Base-by-base conservation (phyloP, 768 basidiomycete genomes). In the Tephrocybe sp. region DNA sequence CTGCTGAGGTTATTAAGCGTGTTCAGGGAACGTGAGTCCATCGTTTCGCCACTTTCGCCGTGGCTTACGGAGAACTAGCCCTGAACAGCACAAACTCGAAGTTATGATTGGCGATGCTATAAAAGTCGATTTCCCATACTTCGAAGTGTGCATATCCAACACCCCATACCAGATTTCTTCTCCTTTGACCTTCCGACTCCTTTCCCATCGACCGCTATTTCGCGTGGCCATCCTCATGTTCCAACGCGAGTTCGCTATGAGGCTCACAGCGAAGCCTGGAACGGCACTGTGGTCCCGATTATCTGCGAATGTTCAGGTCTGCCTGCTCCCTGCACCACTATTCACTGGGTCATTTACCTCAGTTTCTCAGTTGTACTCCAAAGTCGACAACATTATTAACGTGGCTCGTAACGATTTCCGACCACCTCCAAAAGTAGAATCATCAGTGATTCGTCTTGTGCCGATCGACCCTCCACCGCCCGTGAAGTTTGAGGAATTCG, bases 151-250 rank as follows among this genome's bases (percentile, higher is more conserved):
- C 77, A 98, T 99, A 62, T 94, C 92, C 59, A 99, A 99, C 64
- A 99, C 97, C 1, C 97, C 97, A 1, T 99, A 98, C 69, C 95
- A 98, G 68, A 99, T 99, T 60, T 98, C 97, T 2, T 98, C 97
- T 0, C 92, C 95, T 5, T 86, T 99, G 42, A 88, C 98, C 47
- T 99, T 99, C 79, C 90, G 92, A 52, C 82, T 99, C 27, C 84
- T 98, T 41, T 98, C 97, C 2, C 94, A 98, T 61, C 89, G 97
- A 2, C 97, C 97, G 0, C 75, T 98, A 36, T 92, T 90, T 65
- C 92, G 96, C 21, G 83, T 89, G 49, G 92, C 93, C 27, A 92
- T 99, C 54, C 89, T 99, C 72, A 99, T 99, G 97, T 99, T 99
- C 74, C 97, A 99, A 71, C 88, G 94, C 48, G 97, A 99, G 69